Evolutionary conservation across 306 rosid species (phyloP).

Genomic region (Mimosa bimucronata): DNA sequence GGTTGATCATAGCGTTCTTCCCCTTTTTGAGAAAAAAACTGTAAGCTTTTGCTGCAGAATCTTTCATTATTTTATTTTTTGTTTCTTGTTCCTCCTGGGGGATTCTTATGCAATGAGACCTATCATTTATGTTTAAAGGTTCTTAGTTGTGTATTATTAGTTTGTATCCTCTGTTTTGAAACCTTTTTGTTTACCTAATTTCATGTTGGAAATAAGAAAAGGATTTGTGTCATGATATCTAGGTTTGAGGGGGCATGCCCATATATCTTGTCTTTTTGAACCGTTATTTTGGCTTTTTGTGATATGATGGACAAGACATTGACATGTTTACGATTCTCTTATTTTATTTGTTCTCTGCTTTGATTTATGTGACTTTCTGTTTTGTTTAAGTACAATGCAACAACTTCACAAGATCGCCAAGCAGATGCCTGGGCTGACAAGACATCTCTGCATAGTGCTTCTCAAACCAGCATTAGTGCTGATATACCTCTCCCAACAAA

Average conservation of each 20-base stretch:
- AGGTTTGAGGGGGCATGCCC: slow-evolving; percentile 5
- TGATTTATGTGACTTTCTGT: slow-evolving; percentile 27
- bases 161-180: slow-evolving; percentile 1
- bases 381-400: slow-evolving; percentile 53
- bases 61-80: not conserved
- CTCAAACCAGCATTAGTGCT: slow-evolving; percentile 59
- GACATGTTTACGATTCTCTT: slow-evolving; percentile 12
- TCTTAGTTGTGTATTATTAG: not conserved
- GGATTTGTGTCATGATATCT: slow-evolving; percentile 7
- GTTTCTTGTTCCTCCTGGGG: too few relatives aligned
- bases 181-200: not conserved
- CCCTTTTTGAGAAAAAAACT: slow-evolving; percentile 87
- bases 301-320: slow-evolving; percentile 8
- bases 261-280: not conserved
- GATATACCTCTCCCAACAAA: slow-evolving; percentile 60
- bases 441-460: slow-evolving; percentile 54
- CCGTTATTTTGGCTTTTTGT: slow-evolving; percentile 30
- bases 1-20: slow-evolving; percentile 95
- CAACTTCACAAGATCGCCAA: slow-evolving; percentile 75
- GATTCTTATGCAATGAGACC: not conserved
- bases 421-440: slow-evolving; percentile 73
- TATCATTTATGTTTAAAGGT: slow-evolving; percentile 8
- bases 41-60: slow-evolving; percentile 54
- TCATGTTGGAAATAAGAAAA: not conserved
- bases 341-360: slow-evolving; percentile 14